These are phyloP conservation scores for Magnaporthiopsis rhizophila DNA, from an alignment of 2,329 filamentous ascomycete species.

Conservation along the genomic window DNA sequence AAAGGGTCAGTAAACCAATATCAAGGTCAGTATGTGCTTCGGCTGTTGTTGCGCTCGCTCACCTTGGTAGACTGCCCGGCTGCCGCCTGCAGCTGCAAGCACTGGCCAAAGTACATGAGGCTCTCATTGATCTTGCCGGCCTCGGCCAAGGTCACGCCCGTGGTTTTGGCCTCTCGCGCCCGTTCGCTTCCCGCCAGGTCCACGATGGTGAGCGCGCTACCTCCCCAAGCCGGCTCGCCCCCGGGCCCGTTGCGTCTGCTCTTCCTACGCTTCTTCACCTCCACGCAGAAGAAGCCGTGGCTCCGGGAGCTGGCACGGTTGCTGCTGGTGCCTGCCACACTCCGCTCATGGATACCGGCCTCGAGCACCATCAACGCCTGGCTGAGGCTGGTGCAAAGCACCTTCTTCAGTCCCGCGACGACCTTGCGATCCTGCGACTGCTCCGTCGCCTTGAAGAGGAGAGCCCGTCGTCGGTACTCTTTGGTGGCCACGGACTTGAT, in stretches of 20 bases:
- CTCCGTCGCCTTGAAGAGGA: conserved; percentile 91
- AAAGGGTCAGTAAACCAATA: conserved; percentile 8
- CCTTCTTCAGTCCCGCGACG: conserved; percentile 83
- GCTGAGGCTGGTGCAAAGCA: conserved; percentile 72
- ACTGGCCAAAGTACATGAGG: conserved; percentile 96
- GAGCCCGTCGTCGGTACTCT: conserved; percentile 64
- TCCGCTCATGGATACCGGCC: conserved; percentile 76
- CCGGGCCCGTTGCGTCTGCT: conserved; percentile 16
- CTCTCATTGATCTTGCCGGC: conserved; percentile 98
- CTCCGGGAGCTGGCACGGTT: conserved; percentile 90
- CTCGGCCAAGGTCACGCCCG: conserved; percentile 84
- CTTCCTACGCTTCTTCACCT: conserved; percentile 71
- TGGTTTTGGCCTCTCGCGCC: conserved; percentile 87
- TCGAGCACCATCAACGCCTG: conserved; percentile 89
- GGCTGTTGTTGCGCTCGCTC: conserved; percentile 27
- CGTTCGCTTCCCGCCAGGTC: conserved; percentile 92
- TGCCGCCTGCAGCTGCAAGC: conserved; percentile 89
- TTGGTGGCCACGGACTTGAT: conserved; percentile 54
- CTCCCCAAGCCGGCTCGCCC: conserved; percentile 55
- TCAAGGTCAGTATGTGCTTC: neutral
- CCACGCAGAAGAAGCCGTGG: conserved; percentile 93
- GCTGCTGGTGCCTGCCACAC: conserved; percentile 83
- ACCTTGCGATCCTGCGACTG: conserved; percentile 85
- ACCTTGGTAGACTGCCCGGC: conserved; percentile 67
- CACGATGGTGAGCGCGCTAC: conserved; percentile 77